Percentiles rank a stretch among this genome's conserved stretches.
Conservation (phyloP, 371 early-diverging fungal species). For the Entomophthora muscae region DNA sequence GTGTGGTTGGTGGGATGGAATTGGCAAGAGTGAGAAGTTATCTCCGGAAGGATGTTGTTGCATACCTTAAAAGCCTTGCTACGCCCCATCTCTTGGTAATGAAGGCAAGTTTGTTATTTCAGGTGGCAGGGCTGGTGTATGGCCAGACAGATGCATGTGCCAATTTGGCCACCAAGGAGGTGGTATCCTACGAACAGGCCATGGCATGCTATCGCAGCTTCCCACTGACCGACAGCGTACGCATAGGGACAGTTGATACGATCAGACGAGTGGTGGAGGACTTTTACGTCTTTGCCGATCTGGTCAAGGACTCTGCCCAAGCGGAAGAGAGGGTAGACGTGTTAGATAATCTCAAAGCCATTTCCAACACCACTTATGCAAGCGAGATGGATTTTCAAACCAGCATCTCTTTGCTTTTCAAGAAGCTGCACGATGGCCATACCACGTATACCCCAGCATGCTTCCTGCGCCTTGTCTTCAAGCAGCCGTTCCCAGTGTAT, state of each 20-base stretch:
- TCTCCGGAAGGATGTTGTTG: no score
- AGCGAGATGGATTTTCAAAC: background rate
- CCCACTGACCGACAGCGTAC: background rate
- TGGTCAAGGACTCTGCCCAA: background rate
- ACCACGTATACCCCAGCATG: background rate
- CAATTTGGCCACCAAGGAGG: background rate
- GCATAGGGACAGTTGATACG: background rate
- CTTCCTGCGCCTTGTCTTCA: background rate
- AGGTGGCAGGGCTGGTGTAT: no score
- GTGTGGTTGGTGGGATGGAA: no score
- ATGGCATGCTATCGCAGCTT: background rate
- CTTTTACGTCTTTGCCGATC: slow-evolving; percentile 1
- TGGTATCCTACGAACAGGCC: background rate
- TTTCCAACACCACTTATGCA: no score
- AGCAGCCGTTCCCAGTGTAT: background rate
- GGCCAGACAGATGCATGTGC: slow-evolving; percentile 3
- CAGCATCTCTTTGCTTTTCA: background rate
- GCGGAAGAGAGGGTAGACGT: no score
- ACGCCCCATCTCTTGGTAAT: no score
- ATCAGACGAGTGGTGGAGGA: background rate
- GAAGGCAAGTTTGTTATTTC: no score
- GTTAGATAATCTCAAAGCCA: no score
- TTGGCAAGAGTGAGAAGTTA: no score
- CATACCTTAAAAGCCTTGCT: no score
- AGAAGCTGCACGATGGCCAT: background rate